Evolutionary conservation across 2,329 filamentous ascomycete species (phyloP).

Genomic region (Fusarium nematophilum): DNA sequence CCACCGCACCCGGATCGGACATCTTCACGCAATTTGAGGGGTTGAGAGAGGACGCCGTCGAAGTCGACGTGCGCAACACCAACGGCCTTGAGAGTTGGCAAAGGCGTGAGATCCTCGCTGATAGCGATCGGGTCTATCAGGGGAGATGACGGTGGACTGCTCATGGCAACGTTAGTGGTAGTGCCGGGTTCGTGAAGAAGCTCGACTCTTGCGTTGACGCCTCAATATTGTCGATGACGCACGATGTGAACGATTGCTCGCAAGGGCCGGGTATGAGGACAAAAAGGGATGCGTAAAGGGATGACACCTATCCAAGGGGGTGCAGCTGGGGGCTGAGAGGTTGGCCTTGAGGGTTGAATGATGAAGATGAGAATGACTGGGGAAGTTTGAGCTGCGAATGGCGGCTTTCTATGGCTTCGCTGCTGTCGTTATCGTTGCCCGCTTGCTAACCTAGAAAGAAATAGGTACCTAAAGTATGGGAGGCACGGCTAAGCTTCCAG

Average conservation of each 20-base stretch:
- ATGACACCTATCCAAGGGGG: constrained; percentile 3
- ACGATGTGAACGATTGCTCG: constrained; percentile 14
- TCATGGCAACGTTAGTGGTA: constrained; percentile 27
- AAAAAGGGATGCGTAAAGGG: constrained; percentile 17
- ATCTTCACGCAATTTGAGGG: constrained; percentile 85
- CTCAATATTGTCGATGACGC: constrained; percentile 1
- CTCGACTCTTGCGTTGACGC: not conserved
- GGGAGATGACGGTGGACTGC: constrained; percentile 58
- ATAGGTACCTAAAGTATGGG: constrained; percentile 25
- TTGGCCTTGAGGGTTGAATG: not conserved
- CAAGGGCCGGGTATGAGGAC: not conserved
- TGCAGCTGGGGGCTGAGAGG: constrained; percentile 10
- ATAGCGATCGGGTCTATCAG: constrained; percentile 63
- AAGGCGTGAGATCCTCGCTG: constrained; percentile 67
- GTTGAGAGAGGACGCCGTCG: constrained; percentile 75
- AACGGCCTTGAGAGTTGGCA: constrained; percentile 68
- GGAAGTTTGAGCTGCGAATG: constrained; percentile 1
- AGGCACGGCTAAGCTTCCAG: constrained; percentile 15
- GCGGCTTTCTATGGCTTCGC: constrained; percentile 19
- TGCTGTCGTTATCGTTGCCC: constrained; percentile 14
- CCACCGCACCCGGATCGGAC: constrained; percentile 90
- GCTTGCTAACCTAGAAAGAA: constrained; percentile 32
- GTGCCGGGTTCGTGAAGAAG: not conserved
- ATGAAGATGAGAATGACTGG: not conserved
- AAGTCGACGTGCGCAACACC: constrained; percentile 70